Evolutionary conservation across 2,329 filamentous ascomycete genomes (phyloP).

Genomic region (Akanthomyces muscarius): DNA sequence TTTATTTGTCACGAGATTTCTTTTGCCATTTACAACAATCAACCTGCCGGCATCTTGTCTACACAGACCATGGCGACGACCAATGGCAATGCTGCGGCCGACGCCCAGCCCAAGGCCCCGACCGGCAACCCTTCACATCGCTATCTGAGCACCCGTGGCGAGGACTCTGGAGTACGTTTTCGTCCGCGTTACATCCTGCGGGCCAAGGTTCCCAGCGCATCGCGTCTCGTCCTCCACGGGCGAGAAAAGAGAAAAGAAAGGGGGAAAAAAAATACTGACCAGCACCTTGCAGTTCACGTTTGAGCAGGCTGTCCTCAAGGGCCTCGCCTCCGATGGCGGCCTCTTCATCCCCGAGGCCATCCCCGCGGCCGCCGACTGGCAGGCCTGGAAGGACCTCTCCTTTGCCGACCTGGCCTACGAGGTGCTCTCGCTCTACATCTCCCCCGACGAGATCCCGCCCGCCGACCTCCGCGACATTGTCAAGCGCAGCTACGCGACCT

Average conservation of each 20-base stretch:
- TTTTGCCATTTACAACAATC: too few relatives aligned
- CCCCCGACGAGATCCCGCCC: slow-evolving; percentile 72
- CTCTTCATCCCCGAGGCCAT: slow-evolving; percentile 86
- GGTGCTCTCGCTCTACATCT: slow-evolving; percentile 86
- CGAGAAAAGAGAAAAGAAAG: too few relatives aligned
- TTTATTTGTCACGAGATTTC: too few relatives aligned
- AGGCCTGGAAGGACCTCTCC: slow-evolving; percentile 72
- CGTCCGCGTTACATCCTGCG: not conserved
- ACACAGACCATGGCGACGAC: slow-evolving; percentile 18
- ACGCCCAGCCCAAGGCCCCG: slow-evolving; percentile 27
- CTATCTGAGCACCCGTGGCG: slow-evolving; percentile 49
- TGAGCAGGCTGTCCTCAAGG: slow-evolving; percentile 86
- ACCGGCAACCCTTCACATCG: slow-evolving; percentile 44
- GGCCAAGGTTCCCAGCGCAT: not conserved
- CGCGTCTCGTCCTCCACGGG: not conserved
- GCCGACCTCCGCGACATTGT: slow-evolving; percentile 81
- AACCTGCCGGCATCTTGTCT: not conserved
- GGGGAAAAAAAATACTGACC: not conserved
- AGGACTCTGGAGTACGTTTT: slow-evolving; percentile 43
- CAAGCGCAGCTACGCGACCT: slow-evolving; percentile 80
- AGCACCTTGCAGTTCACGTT: slow-evolving; percentile 65
- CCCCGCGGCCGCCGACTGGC: slow-evolving; percentile 51
- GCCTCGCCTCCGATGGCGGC: slow-evolving; percentile 79
- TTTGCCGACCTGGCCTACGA: slow-evolving; percentile 80
- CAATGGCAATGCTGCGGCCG: slow-evolving; percentile 39